Conservation (phyloP, 1,284 basidiomycete species). For the Trichosporon coremiiforme region DNA sequence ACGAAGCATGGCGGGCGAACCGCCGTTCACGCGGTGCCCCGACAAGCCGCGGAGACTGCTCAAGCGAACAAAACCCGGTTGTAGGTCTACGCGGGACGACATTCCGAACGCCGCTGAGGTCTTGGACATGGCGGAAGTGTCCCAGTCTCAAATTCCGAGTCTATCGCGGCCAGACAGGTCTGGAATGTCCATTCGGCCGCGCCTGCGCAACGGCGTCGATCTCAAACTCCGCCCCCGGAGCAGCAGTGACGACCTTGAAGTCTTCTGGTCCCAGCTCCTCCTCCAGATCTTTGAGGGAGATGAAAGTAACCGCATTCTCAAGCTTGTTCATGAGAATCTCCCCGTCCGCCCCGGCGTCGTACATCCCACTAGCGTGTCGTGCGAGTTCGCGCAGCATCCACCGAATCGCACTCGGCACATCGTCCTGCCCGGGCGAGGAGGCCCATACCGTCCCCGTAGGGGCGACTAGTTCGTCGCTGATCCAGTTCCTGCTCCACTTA, state of each 20-base stretch:
- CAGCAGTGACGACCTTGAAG: constrained; percentile 47
- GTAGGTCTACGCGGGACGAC: too few species aligned
- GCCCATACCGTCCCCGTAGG: not conserved
- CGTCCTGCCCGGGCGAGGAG: not conserved
- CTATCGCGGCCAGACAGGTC: constrained; percentile 3
- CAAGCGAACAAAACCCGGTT: too few species aligned
- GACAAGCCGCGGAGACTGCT: too few species aligned
- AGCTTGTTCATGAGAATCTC: not conserved
- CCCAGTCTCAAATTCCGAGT: not conserved
- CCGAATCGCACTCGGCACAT: not conserved
- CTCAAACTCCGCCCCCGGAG: constrained; percentile 1
- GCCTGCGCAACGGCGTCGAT: not conserved
- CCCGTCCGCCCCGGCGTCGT: constrained; percentile 4
- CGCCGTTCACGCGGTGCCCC: too few species aligned
- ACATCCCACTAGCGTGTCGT: not conserved
- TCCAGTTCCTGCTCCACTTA: constrained; percentile 15
- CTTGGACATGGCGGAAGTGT: too few species aligned
- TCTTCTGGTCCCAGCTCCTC: constrained; percentile 81
- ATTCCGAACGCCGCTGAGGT: too few species aligned
- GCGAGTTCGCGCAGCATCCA: not conserved
- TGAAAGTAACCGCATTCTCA: constrained; percentile 56
- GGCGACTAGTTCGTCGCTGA: not conserved
- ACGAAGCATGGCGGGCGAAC: too few species aligned
- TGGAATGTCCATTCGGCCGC: constrained; percentile 7
- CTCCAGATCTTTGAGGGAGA: constrained; percentile 74